These are phyloP conservation scores for Staphylotrichum tortipilum DNA, from an alignment of 495 filamentous ascomycete genomes.

Conservation along the genomic window DNA sequence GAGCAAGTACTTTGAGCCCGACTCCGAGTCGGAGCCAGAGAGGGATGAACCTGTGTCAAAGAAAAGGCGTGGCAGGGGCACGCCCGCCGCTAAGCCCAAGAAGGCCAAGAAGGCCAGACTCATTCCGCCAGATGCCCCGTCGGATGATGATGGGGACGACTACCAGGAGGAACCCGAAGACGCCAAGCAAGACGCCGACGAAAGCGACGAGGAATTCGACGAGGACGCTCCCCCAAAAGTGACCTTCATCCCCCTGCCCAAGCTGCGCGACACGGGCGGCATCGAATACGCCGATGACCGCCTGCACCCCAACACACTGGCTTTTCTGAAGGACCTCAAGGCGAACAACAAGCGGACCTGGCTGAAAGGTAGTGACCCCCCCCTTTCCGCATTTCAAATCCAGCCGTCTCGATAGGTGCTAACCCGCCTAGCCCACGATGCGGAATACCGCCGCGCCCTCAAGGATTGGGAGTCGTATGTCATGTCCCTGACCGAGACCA, in stretches of 20 bases:
- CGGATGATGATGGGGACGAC: constrained; percentile 17
- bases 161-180: constrained; percentile 12
- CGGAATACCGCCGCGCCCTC: constrained; percentile 64
- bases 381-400: background rate
- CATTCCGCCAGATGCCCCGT: constrained; percentile 22
- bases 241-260: constrained; percentile 58
- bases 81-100: constrained; percentile 6
- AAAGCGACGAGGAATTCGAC: constrained; percentile 30
- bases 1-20: constrained; percentile 33
- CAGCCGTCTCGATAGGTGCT: too few relatives aligned
- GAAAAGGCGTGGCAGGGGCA: background rate
- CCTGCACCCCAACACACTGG: constrained; percentile 73
- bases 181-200: constrained; percentile 6
- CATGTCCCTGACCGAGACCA: constrained; percentile 57
- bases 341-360: constrained; percentile 73
- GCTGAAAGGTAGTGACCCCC: constrained; percentile 62
- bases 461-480: constrained; percentile 74
- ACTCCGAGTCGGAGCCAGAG: constrained; percentile 4
- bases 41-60: background rate
- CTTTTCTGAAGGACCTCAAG: constrained; percentile 67
- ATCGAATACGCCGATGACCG: constrained; percentile 58
- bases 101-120: constrained; percentile 13
- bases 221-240: constrained; percentile 28
- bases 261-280: constrained; percentile 57
- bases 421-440: constrained; percentile 63